Evolutionary conservation across 2,329 filamentous ascomycete genomes (phyloP).

Genomic region (Lachnellula arida): DNA sequence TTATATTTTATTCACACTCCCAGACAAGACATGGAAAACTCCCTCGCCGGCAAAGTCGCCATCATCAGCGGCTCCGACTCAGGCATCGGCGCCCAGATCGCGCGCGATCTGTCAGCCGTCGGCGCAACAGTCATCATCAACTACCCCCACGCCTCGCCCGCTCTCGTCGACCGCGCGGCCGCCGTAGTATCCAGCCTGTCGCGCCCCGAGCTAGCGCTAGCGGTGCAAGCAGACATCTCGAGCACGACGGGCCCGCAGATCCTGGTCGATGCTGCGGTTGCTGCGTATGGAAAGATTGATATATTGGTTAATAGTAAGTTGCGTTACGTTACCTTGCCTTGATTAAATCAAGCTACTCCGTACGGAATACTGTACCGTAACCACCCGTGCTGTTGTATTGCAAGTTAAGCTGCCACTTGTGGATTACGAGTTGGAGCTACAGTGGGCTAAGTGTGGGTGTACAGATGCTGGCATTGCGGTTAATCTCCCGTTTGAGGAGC

Average conservation of each 20-base stretch:
- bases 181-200: not conserved
- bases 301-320: conserved; percentile 39
- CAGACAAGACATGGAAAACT: not conserved
- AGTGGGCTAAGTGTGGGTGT: no score
- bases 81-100: conserved; percentile 41
- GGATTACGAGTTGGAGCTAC: no score
- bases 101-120: conserved; percentile 36
- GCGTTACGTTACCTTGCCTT: no score
- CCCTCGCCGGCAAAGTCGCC: not conserved
- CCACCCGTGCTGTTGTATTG: no score
- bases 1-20: no score
- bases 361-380: no score
- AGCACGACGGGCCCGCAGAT: conserved; percentile 33
- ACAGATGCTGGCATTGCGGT: conserved; percentile 35
- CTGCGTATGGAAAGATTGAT: conserved; percentile 36
- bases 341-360: no score
- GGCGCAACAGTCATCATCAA: conserved; percentile 43
- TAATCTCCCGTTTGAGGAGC: conserved; percentile 36
- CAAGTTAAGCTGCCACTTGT: no score
- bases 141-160: conserved; percentile 36
- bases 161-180: not conserved
- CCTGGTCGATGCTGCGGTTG: conserved; percentile 35
- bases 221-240: conserved; percentile 40
- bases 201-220: conserved; percentile 1
- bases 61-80: conserved; percentile 31